Evolutionary conservation across 1,284 basidiomycete species (phyloP).

Genomic region (Pseudozyma thailandica): DNA sequence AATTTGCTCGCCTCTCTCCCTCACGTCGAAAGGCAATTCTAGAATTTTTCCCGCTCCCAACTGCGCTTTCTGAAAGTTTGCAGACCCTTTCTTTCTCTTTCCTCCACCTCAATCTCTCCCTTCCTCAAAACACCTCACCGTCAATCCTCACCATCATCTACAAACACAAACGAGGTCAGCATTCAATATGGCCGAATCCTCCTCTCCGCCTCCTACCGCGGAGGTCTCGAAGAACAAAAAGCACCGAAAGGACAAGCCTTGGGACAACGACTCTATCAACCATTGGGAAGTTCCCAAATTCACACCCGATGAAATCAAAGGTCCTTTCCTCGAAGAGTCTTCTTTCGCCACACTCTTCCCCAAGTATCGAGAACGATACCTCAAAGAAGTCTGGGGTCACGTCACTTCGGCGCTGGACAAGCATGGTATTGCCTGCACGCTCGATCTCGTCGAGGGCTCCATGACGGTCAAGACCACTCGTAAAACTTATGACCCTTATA

Average conservation of each 20-base stretch:
- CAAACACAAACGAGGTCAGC: neutral
- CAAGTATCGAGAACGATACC: constrained; percentile 96
- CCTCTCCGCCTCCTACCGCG: constrained; percentile 11
- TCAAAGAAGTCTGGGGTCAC: constrained; percentile 92
- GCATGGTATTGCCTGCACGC: constrained; percentile 86
- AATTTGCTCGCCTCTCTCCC: constrained; percentile 11
- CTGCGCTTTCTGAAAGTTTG: constrained; percentile 1
- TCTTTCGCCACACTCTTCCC: constrained; percentile 98
- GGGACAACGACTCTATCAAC: constrained; percentile 99
- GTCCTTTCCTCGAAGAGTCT: constrained; percentile 89
- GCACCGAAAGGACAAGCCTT: constrained; percentile 70
- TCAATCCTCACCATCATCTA: too few species aligned
- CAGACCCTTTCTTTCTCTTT: constrained; percentile 4
- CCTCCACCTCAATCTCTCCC: neutral
- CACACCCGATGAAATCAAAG: constrained; percentile 75
- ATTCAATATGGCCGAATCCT: constrained; percentile 13
- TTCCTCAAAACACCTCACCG: neutral
- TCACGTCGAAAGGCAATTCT: constrained; percentile 27
- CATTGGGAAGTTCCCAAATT: constrained; percentile 96
- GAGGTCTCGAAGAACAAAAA: constrained; percentile 62
- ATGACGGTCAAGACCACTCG: constrained; percentile 98
- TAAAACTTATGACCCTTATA: constrained; percentile 96
- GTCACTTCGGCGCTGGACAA: constrained; percentile 87
- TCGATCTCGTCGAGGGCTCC: constrained; percentile 94
- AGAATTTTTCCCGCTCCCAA: constrained; percentile 31